Evolutionary conservation across 768 basidiomycete genomes (phyloP).

Genomic region (Leccinum aurantiacum): DNA sequence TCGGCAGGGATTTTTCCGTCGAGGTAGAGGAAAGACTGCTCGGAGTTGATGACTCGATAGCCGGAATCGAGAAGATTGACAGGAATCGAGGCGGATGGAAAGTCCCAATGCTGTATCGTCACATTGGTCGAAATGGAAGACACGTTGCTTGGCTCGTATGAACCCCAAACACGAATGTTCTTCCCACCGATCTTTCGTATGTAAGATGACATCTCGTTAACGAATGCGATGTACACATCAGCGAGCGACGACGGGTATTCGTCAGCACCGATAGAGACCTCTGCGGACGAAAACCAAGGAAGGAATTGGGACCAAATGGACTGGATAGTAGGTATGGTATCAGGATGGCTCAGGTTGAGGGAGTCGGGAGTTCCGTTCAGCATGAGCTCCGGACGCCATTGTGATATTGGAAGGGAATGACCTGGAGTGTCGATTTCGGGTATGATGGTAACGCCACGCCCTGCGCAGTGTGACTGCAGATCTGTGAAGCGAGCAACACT

Average conservation of each 20-base stretch:
- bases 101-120: constrained; percentile 47
- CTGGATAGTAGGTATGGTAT: constrained; percentile 43
- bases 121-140: constrained; percentile 39
- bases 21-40: constrained; percentile 37
- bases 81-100: constrained; percentile 34
- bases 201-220: constrained; percentile 43
- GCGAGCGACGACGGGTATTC: constrained; percentile 40
- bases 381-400: constrained; percentile 46
- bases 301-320: constrained; percentile 43
- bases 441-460: constrained; percentile 38
- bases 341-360: constrained; percentile 41
- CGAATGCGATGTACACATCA: constrained; percentile 42
- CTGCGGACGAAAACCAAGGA: constrained; percentile 38
- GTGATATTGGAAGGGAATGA: constrained; percentile 44
- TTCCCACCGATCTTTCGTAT: constrained; percentile 35
- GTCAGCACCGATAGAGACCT: constrained; percentile 49
- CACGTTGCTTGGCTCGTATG: constrained; percentile 38
- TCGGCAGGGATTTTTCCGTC: constrained; percentile 37
- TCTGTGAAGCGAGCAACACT: constrained; percentile 30
- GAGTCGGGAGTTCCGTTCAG: constrained; percentile 35
- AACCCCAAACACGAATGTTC: constrained; percentile 43
- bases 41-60: constrained; percentile 39
- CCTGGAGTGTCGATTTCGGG: constrained; percentile 47
- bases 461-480: constrained; percentile 39
- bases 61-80: constrained; percentile 35